Evolutionary conservation across 257 asterid genomes (phyloP).

Genomic region (Leonotis leonurus): DNA sequence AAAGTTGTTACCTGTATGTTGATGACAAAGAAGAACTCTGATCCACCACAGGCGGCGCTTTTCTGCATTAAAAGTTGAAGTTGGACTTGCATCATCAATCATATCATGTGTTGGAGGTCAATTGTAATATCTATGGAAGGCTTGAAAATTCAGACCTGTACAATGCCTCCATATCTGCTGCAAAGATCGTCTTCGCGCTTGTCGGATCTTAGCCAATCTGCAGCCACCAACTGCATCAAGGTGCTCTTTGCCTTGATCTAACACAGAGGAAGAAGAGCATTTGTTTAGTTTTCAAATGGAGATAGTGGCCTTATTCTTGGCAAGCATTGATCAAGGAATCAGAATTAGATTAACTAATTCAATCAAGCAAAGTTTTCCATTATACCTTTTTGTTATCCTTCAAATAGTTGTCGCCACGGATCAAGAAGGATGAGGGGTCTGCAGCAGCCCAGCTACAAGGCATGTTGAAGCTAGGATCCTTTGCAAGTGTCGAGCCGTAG

Average conservation of each 20-base stretch:
- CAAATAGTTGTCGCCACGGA: conserved; percentile 70
- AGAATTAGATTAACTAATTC: not conserved
- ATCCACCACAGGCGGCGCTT: conserved; percentile 49
- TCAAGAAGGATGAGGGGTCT: conserved; percentile 67
- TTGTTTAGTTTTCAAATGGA: not conserved
- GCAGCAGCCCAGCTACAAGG: conserved; percentile 67
- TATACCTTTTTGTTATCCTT: conserved; percentile 60
- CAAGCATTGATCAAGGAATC: not conserved
- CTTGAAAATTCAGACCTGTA: conserved; percentile 44
- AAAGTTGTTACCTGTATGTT: conserved; percentile 46
- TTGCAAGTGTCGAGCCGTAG: conserved; percentile 73
- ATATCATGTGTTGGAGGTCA: too few relatives aligned
- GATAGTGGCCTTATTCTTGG: not conserved
- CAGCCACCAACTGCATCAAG: conserved; percentile 68
- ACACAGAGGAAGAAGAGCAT: not conserved
- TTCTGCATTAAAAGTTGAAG: conserved; percentile 29
- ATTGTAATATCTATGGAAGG: too few relatives aligned
- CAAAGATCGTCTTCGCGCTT: conserved; percentile 76
- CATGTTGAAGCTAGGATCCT: conserved; percentile 49
- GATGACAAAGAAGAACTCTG: conserved; percentile 68
- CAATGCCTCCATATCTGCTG: conserved; percentile 65
- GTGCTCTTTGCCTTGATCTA: conserved; percentile 66
- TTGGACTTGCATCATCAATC: conserved; percentile 9
- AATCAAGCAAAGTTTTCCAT: not conserved
- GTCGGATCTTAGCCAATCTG: conserved; percentile 77